Base-by-base conservation (phyloP, 2,329 filamentous ascomycete species). In the Talaromyces verruculosus region DNA sequence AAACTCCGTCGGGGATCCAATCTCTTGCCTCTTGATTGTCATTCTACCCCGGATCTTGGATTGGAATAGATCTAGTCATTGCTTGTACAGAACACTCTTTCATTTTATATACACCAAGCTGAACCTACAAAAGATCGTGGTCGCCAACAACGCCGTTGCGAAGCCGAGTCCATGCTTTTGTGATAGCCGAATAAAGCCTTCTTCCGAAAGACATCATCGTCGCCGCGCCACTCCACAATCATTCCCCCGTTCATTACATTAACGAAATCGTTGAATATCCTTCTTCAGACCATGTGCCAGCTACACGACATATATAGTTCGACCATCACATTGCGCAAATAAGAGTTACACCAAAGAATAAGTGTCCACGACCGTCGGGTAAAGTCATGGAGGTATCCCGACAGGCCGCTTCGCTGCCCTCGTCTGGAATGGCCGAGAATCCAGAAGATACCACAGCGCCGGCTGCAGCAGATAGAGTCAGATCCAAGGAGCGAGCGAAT, bases 371-470 rank as follows among this genome's bases (percentile, higher is more conserved):
- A 61, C 71, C 69, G 28, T 68, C 69, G 30, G 67, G 66, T 64
- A 62, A 64, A 66, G 71, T 70, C 69, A 77, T 77, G 77, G 75
- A 76, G 69, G 71, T 71, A 61, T 71, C 70, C 65, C 68, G 72
- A 68, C 72, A 74, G 45, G 66, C 69, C 39, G 33, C 63, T 19
- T 65, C 70, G 67, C 68, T 71, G 51, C 62, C 69, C 15, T 53
- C 65, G 53, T 51, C 61, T n/a, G 57, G 43, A 65, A 62, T 67
- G 66, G 25, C 65, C 67, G 65, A 66, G 67, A 25, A 63, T 68
- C 45, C 61, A 68, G 19, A 70, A 30, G 61, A 64, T 35, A 35
- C 15, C 51, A 59, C 61, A 51, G 43, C 30, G 13, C 30, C 60
- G 47, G 49, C 39, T 5, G 17, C 41, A 11, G 45, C 65, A 39